These are phyloP conservation scores for Sarocladium oryzae DNA, from an alignment of 2,329 filamentous ascomycete genomes.

Conservation along the genomic window DNA sequence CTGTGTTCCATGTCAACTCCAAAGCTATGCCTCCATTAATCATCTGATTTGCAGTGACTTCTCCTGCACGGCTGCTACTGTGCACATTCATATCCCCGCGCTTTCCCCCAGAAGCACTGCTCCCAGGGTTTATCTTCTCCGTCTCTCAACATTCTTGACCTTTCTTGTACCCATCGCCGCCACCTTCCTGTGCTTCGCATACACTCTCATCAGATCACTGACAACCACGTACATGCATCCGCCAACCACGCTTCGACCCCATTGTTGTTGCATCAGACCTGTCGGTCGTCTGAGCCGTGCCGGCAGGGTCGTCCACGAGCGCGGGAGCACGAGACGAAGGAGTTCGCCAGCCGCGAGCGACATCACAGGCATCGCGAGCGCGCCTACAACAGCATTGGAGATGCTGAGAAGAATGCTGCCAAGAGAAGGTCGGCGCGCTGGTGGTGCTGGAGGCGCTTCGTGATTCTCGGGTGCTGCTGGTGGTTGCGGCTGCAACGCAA, in stretches of 20 bases:
- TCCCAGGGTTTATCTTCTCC: slow-evolving; percentile 31
- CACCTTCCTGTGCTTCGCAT: slow-evolving; percentile 57
- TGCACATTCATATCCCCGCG: no score
- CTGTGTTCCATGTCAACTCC: slow-evolving; percentile 1
- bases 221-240: slow-evolving; percentile 84
- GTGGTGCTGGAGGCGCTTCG: slow-evolving; percentile 20
- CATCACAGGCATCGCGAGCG: slow-evolving; percentile 73
- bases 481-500: no score
- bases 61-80: not conserved
- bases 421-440: slow-evolving; percentile 26
- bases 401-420: slow-evolving; percentile 34
- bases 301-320: slow-evolving; percentile 52
- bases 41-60: not conserved
- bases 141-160: slow-evolving; percentile 44
- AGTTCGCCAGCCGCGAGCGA: slow-evolving; percentile 73
- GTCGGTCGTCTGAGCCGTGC: slow-evolving; percentile 26
- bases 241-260: slow-evolving; percentile 83
- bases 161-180: slow-evolving; percentile 47
- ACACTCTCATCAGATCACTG: slow-evolving; percentile 59
- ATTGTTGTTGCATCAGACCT: slow-evolving; percentile 72
- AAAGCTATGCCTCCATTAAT: not conserved
- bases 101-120: not conserved
- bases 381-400: slow-evolving; percentile 44
- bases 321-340: slow-evolving; percentile 62
- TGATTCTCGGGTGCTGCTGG: slow-evolving; percentile 8